Evolutionary conservation across 83 land plant genomes (phyloP).

Genomic region (Picea abies): DNA sequence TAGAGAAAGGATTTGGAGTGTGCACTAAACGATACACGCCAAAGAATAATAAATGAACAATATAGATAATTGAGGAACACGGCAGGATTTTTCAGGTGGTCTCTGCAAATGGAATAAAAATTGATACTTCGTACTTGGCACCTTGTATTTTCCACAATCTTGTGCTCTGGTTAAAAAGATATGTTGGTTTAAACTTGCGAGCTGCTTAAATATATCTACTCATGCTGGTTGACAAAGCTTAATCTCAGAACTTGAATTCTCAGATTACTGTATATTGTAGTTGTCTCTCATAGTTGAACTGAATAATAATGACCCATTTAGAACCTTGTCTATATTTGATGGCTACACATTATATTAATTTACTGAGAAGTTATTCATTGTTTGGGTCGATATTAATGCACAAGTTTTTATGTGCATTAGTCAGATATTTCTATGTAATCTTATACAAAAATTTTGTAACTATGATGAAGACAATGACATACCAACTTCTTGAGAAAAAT

Average conservation of each 20-base stretch:
- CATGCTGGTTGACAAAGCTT: constrained; percentile 1
- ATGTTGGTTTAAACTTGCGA: no score
- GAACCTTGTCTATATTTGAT: not conserved
- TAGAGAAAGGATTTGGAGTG: not conserved
- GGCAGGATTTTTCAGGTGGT: not conserved
- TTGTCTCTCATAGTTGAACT: not conserved
- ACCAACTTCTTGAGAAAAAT: no score
- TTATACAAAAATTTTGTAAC: no score
- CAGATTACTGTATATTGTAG: not conserved
- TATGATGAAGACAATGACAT: no score
- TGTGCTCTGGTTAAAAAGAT: not conserved
- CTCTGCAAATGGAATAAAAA: not conserved
- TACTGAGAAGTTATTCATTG: not conserved
- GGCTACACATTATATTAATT: not conserved
- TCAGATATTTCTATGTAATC: no score
- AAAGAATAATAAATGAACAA: no score
- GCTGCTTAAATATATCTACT: not conserved
- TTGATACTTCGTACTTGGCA: not conserved
- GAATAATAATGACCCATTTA: not conserved
- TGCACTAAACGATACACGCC: no score
- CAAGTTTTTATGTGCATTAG: no score
- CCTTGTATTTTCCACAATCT: not conserved
- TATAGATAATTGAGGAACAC: no score
- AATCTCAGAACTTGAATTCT: not conserved
- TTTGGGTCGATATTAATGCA: no score